Evolutionary conservation across 2,329 filamentous ascomycete genomes (phyloP), one percentile per base, ranked within the genome.

Genomic region (Apiospora pterosperma): DNA sequence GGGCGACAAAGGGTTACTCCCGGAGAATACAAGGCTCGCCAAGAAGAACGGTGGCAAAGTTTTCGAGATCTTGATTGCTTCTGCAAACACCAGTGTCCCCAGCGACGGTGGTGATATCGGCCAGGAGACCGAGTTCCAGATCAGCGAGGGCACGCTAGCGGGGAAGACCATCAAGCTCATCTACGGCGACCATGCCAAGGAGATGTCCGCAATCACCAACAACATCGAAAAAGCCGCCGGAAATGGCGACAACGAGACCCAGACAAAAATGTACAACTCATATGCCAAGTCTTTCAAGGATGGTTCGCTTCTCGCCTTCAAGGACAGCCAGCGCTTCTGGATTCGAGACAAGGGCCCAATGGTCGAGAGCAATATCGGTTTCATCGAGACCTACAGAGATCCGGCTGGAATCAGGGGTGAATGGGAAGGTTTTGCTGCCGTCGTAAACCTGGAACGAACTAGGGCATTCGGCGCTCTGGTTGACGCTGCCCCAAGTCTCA

Each of bases 391-490:
- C 0, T 96, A 96, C 76, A 84, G 92, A 70, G 92, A 96, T 73
- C 92, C 92, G 36, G 89, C 91, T 66, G 92, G 92, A 65, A 87
- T 93, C 36, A 85, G 92, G 67, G 92, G 90, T 66, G 92, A 96
- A 75, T 96, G 91, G 89, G 92, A 96, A 77, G 92, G 92, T 2
- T 93, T 96, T 74, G 91, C 91, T 58, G 90, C 91, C 58, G 79
- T 92, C 77, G 90, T 98, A 58, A 98, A 98, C 78, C 84, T 95
- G 73, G 95, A 97, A 76, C 89, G 95, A 23, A 99, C 95, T 1
- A 87, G 86, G 65, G 92, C 94, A 1, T 98, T 98, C 74, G 91
- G 90, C 8, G 90, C 91, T 70, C 86, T 98, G 1, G 96, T 98
- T 5, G 85, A 89, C 23, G 89, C 89, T 31, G 94, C 96, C 0